These are phyloP conservation scores for Plasmodium adleri DNA, from an alignment of 169 alveolate genomes.

Conservation along the genomic window DNA sequence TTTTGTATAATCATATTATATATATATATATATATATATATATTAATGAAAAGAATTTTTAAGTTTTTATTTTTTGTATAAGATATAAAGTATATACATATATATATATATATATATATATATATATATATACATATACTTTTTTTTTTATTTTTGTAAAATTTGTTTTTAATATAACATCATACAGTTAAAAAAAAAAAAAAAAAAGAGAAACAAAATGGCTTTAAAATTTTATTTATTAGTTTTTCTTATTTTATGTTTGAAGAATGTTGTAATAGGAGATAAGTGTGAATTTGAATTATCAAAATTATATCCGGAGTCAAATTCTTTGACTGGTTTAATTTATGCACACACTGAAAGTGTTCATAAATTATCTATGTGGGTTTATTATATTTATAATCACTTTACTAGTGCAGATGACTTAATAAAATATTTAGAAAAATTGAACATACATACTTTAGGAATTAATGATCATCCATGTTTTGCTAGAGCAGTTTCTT, in stretches of 20 bases:
- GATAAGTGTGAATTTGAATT: conserved; percentile 3
- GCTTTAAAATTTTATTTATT: no score
- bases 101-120: no score
- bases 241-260: conserved; percentile 15
- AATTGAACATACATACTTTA: conserved; percentile 9
- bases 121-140: no score
- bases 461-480: conserved; percentile 12
- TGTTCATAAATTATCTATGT: background rate
- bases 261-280: conserved; percentile 26
- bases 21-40: no score
- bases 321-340: conserved; percentile 8
- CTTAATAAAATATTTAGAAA: conserved; percentile 20
- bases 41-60: no score
- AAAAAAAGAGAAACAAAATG: no score
- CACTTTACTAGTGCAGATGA: conserved; percentile 13
- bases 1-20: no score
- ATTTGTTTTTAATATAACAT: no score
- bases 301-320: background rate
- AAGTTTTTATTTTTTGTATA: no score
- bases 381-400: conserved; percentile 64
- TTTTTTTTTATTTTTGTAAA: no score
- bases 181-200: no score
- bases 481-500: conserved; percentile 26
- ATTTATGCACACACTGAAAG: background rate
- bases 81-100: no score